A percentile compares a stretch with the other conserved stretches of the same genome.
Conservation (phyloP, 371 early-diverging fungal genomes). For the Apophysomyces variabilis region DNA sequence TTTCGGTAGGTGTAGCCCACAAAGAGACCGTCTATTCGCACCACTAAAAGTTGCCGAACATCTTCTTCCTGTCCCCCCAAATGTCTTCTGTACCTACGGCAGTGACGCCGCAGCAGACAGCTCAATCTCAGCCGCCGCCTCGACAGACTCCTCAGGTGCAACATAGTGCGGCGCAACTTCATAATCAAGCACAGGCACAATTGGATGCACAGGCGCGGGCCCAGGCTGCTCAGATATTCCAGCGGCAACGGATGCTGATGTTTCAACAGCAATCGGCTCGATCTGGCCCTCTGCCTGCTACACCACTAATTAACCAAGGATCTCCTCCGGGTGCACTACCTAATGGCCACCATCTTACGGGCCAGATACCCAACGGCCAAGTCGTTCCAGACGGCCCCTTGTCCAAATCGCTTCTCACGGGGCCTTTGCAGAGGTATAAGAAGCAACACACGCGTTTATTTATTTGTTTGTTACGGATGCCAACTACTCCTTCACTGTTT, state of each 20-base stretch:
- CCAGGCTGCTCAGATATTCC: not conserved
- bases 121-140: conserved; percentile 4
- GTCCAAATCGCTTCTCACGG: conserved; percentile 9
- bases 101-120: conserved; percentile 8
- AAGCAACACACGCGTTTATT: conserved; percentile 2
- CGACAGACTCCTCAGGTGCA: conserved; percentile 10
- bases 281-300: not conserved
- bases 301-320: conserved; percentile 5
- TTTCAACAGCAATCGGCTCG: conserved; percentile 4
- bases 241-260: not conserved
- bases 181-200: conserved; percentile 8
- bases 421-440: conserved; percentile 9
- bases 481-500: conserved; percentile 7
- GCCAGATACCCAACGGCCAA: conserved; percentile 9
- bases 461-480: conserved; percentile 9
- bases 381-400: conserved; percentile 10
- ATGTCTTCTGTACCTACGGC: conserved; percentile 11
- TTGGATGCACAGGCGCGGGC: conserved; percentile 10
- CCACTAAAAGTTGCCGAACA: not conserved
- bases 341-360: not conserved
- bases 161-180: conserved; percentile 4
- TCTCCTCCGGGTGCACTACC: not conserved
- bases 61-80: conserved; percentile 6
- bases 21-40: not conserved
- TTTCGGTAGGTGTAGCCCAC: not conserved